A percentile compares a stretch with the other conserved stretches of the same genome.
Evolutionary conservation across 2,329 filamentous ascomycete genomes (phyloP).

Genomic region (Xylariaceae sp.): DNA sequence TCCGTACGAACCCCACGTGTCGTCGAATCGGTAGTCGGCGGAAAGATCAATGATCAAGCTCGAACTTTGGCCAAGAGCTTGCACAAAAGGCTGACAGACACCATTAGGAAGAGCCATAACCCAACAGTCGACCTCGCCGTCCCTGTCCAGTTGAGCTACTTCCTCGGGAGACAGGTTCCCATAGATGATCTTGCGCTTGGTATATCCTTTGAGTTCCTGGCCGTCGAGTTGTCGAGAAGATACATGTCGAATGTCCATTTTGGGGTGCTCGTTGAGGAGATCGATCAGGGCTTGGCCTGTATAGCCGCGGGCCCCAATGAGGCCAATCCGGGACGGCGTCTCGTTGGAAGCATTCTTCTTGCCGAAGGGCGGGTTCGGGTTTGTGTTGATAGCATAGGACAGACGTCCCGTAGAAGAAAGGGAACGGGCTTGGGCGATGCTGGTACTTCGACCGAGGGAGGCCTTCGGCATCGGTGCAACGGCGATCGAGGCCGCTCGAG

Average conservation of each 20-base stretch:
- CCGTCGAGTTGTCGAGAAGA: conserved; percentile 92
- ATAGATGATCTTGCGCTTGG: conserved; percentile 90
- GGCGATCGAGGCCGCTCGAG: conserved; percentile 10
- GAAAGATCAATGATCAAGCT: conserved; percentile 91
- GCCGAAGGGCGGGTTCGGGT: conserved; percentile 27
- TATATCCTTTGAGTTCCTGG: conserved; percentile 86
- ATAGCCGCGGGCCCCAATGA: conserved; percentile 64
- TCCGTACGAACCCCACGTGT: conserved; percentile 86
- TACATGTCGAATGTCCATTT: conserved; percentile 89
- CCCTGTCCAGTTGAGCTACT: conserved; percentile 81
- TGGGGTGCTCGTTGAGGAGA: conserved; percentile 84
- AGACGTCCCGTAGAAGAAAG: conserved; percentile 6
- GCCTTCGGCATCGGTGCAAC: conserved; percentile 6
- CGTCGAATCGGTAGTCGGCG: conserved; percentile 94
- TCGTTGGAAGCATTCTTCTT: conserved; percentile 32
- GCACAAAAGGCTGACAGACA: conserved; percentile 91
- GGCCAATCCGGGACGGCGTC: conserved; percentile 18
- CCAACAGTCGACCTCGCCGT: conserved; percentile 91
- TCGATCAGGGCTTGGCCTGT: conserved; percentile 91
- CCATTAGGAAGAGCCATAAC: conserved; percentile 97
- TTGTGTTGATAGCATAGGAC: conserved; percentile 8
- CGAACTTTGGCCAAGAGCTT: conserved; percentile 65
- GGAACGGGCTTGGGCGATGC: conserved; percentile 2
- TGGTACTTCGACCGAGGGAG: conserved; percentile 9
- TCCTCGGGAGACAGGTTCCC: conserved; percentile 90